phyloP scores from a whole-genome alignment of 257 asterid species.

The Galeopsis tetrahit region DNA sequence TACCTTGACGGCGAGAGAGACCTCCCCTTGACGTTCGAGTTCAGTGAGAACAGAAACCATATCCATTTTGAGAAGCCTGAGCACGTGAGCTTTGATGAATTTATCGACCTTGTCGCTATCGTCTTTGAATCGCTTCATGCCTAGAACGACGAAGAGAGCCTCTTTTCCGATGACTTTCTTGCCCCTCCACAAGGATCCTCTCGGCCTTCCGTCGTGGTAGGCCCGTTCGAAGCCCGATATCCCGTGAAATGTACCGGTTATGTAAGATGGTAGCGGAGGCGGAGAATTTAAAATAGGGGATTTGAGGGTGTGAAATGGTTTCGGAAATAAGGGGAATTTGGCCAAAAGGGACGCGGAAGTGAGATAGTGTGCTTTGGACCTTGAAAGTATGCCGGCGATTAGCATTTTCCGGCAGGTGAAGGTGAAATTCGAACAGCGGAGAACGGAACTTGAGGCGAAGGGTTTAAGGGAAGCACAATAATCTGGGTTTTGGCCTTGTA shows the following conservation, averaged over 20 bases:
- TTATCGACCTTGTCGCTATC: constrained; percentile 67
- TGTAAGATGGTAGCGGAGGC: constrained; percentile 19
- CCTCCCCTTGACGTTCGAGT: constrained; percentile 95
- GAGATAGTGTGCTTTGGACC: constrained; percentile 37
- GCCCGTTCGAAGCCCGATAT: constrained; percentile 39
- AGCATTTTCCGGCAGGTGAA: constrained; percentile 36
- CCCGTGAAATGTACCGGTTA: constrained; percentile 19
- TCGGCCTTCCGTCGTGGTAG: constrained; percentile 91
- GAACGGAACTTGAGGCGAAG: constrained; percentile 6
- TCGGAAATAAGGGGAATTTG: constrained; percentile 26
- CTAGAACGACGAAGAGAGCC: constrained; percentile 71
- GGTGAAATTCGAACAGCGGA: not conserved
- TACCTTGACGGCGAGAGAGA: constrained; percentile 86
- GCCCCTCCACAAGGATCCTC: constrained; percentile 96
- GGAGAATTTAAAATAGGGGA: constrained; percentile 23
- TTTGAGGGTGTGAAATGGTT: constrained; percentile 25
- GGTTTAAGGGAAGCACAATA: constrained; percentile 34
- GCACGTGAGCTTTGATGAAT: constrained; percentile 73
- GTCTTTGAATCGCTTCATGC: constrained; percentile 76
- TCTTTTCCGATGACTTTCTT: constrained; percentile 90
- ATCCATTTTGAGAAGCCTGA: constrained; percentile 89
- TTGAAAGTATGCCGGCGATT: constrained; percentile 39
- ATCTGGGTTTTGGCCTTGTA: constrained; percentile 25
- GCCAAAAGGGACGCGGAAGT: constrained; percentile 34
- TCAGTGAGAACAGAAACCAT: constrained; percentile 83